phyloP scores from a whole-genome alignment of 345 rosid species.

The Dipteronia sinensis region DNA sequence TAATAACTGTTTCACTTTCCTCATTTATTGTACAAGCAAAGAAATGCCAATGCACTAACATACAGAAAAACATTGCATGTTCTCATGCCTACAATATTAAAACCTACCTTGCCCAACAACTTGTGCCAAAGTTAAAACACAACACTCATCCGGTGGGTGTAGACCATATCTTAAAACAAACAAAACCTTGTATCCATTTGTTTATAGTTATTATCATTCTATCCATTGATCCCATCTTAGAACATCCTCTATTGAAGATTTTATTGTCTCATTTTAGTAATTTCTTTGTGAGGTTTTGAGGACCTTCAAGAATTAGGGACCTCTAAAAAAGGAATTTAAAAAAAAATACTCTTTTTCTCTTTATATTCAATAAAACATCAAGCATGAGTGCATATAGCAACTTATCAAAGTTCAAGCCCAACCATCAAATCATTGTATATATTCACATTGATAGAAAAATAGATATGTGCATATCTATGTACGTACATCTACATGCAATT shows the following conservation, averaged over 20 bases:
- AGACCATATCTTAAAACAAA: not conserved
- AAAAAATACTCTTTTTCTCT: not conserved
- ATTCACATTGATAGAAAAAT: not conserved
- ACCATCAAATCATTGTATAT: not conserved
- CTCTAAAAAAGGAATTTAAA: too few species aligned
- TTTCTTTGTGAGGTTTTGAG: too few species aligned
- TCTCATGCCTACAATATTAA: not conserved
- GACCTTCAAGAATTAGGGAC: too few species aligned
- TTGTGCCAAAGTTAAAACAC: not conserved
- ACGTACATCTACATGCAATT: not conserved
- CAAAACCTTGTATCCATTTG: not conserved
- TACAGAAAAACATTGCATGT: not conserved
- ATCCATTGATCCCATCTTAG: not conserved
- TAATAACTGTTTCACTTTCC: not conserved
- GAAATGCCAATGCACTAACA: not conserved
- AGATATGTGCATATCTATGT: not conserved
- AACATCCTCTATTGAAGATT: not conserved
- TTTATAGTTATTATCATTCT: too few species aligned
- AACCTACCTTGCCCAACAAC: not conserved
- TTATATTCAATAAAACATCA: not conserved
- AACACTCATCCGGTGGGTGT: not conserved
- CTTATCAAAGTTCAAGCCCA: too few species aligned
- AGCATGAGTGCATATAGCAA: not conserved
- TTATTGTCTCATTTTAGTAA: too few species aligned
- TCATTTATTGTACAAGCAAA: constrained; percentile 1